Conservation (phyloP, 1,284 basidiomycete genomes). For the Cystobasidium pallidum region DNA sequence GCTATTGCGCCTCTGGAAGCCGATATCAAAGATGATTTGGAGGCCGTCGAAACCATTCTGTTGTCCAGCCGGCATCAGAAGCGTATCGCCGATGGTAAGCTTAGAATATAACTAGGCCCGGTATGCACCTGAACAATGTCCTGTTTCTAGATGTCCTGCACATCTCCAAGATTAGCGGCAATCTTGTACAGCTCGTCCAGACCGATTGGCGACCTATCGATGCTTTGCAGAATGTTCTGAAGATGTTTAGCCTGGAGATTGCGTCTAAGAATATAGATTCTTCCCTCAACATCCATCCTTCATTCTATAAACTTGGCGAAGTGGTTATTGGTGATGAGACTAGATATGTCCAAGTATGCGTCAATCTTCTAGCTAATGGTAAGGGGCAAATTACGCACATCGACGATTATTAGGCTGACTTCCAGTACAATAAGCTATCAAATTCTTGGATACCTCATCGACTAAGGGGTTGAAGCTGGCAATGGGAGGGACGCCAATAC, state of each 20-base stretch:
- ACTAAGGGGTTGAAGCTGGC: conserved; percentile 11
- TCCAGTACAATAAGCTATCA: conserved; percentile 32
- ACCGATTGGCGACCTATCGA: conserved; percentile 46
- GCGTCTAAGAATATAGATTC: conserved; percentile 47
- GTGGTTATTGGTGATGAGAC: conserved; percentile 41
- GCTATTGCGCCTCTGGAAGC: conserved; percentile 41
- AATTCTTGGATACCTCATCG: conserved; percentile 27
- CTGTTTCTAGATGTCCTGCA: conserved; percentile 48
- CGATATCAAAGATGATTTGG: conserved; percentile 52
- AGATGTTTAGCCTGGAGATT: conserved; percentile 48
- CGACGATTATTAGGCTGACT: background rate
- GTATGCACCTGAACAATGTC: background rate
- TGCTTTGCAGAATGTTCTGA: conserved; percentile 46
- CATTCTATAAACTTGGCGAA: conserved; percentile 35
- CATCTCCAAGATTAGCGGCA: conserved; percentile 49
- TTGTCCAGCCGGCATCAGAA: conserved; percentile 52
- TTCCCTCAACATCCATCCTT: conserved; percentile 35
- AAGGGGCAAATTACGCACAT: background rate
- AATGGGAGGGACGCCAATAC: conserved; percentile 31
- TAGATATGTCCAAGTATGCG: conserved; percentile 36
- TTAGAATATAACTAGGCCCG: background rate
- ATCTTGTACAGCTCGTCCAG: conserved; percentile 49
- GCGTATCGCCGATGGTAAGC: conserved; percentile 47
- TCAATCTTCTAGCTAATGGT: conserved; percentile 38
- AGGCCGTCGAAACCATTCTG: conserved; percentile 53